A percentile compares a stretch with the other conserved stretches of the same genome.
phyloP scores from a whole-genome alignment of 2,329 filamentous ascomycete genomes.

The Xylariaceae sp. region DNA sequence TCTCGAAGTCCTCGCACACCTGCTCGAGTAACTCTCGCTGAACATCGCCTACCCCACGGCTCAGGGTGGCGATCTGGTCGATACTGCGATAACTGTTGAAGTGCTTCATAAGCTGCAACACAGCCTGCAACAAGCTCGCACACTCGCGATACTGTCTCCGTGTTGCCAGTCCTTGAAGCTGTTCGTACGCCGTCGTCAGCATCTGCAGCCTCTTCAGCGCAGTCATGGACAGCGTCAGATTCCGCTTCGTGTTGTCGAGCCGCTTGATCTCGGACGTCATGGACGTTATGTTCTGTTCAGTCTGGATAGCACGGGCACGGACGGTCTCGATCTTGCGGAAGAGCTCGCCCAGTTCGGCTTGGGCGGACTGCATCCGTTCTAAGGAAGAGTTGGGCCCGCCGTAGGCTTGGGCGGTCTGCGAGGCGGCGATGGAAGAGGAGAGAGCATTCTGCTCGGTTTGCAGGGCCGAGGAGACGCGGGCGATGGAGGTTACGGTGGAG shows the following conservation, averaged over 20 bases:
- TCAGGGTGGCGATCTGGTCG: conserved; percentile 92
- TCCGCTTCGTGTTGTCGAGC: conserved; percentile 92
- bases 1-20: conserved; percentile 98
- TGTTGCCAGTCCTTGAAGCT: conserved; percentile 77
- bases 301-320: conserved; percentile 81
- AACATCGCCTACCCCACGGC: conserved; percentile 86
- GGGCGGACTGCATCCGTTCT: conserved; percentile 84
- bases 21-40: conserved; percentile 92
- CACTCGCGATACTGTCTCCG: conserved; percentile 92
- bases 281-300: conserved; percentile 91
- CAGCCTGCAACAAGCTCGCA: conserved; percentile 86
- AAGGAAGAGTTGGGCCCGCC: conserved; percentile 85
- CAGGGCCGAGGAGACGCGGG: conserved; percentile 69
- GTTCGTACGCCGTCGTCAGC: conserved; percentile 98
- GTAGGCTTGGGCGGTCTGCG: conserved; percentile 75
- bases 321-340: conserved; percentile 96
- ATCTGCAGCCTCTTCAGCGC: conserved; percentile 95
- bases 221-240: conserved; percentile 95
- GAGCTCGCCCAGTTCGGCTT: conserved; percentile 81
- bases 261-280: conserved; percentile 99
- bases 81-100: conserved; percentile 98
- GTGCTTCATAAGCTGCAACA: conserved; percentile 95
- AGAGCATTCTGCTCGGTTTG: conserved; percentile 76
- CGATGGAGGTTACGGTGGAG: conserved; percentile 74
- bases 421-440: conserved; percentile 68